Evolutionary conservation across 1,284 basidiomycete species (phyloP), one percentile per base, ranked within the genome.

Genomic region (Mycena citricolor): DNA sequence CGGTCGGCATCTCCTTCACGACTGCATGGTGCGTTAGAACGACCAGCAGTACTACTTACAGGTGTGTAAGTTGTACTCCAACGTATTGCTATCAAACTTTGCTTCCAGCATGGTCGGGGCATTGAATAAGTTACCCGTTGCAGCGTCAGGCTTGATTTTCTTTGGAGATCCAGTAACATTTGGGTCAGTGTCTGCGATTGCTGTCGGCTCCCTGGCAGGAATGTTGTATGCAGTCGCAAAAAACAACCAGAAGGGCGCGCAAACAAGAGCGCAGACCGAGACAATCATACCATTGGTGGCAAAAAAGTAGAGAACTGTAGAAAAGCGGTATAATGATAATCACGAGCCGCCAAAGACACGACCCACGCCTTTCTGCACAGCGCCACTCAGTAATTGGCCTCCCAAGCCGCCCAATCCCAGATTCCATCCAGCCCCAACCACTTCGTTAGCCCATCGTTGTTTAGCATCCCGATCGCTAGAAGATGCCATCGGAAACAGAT

Each of bases 11-110:
- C 61, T 95, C 93, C 23, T 99, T 95, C 67, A 94, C 93, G 5
- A 99, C 97, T 11, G 97, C 97, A 8, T 99, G 97, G 97, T 99
- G 97, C 65, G 86, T 99, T 32, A 85, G 97, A 34, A 86, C 86
- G 20, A 98, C 95, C 21, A 94, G 90, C 52, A 97, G 94, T 55
- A 99, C 97, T 32, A 99, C 97, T 7, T 99, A 98, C 68, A 94
- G 89, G 83, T 85, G 47, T 42, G 72, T 56, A 26, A 16, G 17
- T 28, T 40, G 38, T 4, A 19, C 32, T 38, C 31, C 40, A n/a
- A n/a, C n/a, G n/a, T 32, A 25, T 41, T 43, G 13, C 17, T 31
- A 22, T 31, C 25, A 38, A 40, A 25, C 26, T 50, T 42, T 56
- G 28, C 30, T 21, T 34, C 22, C 62, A 94, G 90, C 56, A 99